Evolutionary conservation across 441 rosid genomes (phyloP).

Genomic region (Euphorbia neoarborescens): DNA sequence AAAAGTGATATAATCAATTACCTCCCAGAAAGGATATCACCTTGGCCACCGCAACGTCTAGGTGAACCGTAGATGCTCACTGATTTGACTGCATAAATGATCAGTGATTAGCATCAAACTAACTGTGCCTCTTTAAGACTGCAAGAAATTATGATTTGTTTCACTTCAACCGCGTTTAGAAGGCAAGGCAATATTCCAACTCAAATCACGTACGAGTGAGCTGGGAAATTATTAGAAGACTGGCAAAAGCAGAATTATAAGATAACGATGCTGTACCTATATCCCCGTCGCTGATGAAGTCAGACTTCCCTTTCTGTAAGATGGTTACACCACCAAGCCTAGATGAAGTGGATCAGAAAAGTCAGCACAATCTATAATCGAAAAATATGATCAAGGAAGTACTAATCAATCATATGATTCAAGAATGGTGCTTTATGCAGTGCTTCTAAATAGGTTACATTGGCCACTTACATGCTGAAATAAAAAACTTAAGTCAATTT

Average conservation of each 20-base stretch:
- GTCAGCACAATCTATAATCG: not conserved
- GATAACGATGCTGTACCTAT: constrained; percentile 37
- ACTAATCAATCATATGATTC: not conserved
- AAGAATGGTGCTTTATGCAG: not conserved
- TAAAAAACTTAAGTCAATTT: not conserved
- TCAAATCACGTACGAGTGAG: not conserved
- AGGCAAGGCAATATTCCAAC: not conserved
- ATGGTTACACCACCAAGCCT: constrained; percentile 85
- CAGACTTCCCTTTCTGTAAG: constrained; percentile 73
- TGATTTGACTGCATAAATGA: constrained; percentile 53
- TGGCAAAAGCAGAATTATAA: not conserved
- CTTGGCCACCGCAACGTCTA: constrained; percentile 93
- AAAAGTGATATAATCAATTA: constrained; percentile 21
- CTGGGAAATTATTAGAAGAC: not conserved
- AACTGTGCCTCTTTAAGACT: not conserved
- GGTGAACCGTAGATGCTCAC: constrained; percentile 74
- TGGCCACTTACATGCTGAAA: not conserved
- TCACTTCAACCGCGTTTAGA: not conserved
- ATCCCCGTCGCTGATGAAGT: constrained; percentile 75
- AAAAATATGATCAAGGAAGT: not conserved
- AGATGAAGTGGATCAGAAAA: constrained; percentile 15
- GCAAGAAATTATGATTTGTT: not conserved
- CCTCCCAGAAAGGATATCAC: constrained; percentile 95
- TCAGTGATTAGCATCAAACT: constrained; percentile 14
- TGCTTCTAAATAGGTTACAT: not conserved